Percentiles rank a stretch among this genome's conserved stretches.
These are phyloP conservation scores for Dissophora ornata DNA, from an alignment of 192 early-diverging fungal species.

Conservation along the genomic window DNA sequence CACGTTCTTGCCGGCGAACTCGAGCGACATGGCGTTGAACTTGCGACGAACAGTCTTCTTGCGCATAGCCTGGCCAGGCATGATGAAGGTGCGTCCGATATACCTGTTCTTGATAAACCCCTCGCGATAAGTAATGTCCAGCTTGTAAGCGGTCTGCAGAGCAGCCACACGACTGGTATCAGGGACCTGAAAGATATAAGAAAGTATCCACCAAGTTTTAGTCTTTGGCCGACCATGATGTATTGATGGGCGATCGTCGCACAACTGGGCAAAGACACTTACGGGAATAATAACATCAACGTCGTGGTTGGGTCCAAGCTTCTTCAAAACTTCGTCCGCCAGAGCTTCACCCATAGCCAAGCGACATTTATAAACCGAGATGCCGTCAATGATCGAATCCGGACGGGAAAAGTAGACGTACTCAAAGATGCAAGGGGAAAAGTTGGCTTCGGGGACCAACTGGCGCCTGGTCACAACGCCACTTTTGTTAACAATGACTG, in stretches of 20 bases:
- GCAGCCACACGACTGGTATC: slow-evolving; percentile 97
- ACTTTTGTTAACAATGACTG: slow-evolving; percentile 89
- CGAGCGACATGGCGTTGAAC: slow-evolving; percentile 98
- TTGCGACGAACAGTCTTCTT: slow-evolving; percentile 95
- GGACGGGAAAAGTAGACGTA: slow-evolving; percentile 99
- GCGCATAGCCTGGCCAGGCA: slow-evolving; percentile 95
- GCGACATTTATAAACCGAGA: slow-evolving; percentile 98
- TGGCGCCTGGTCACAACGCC: slow-evolving; percentile 72
- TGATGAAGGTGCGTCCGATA: slow-evolving; percentile 99
- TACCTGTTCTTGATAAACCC: slow-evolving; percentile 99
- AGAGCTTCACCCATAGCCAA: slow-evolving; percentile 98
- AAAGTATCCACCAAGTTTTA: not conserved
- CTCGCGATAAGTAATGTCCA: slow-evolving; percentile 95
- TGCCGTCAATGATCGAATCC: slow-evolving; percentile 98
- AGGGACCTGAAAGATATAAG: slow-evolving; percentile 70
- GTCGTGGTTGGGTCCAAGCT: slow-evolving; percentile 81
- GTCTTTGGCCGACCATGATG: not conserved
- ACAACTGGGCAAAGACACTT: slow-evolving; percentile 23
- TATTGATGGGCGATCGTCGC: not conserved
- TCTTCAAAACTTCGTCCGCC: slow-evolving; percentile 82
- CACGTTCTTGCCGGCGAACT: slow-evolving; percentile 97
- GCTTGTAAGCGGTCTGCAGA: slow-evolving; percentile 89
- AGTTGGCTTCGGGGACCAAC: slow-evolving; percentile 61
- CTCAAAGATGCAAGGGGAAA: slow-evolving; percentile 99
- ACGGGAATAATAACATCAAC: slow-evolving; percentile 99